A percentile compares a stretch with the other conserved stretches of the same genome.
Evolutionary conservation across 2,329 filamentous ascomycete genomes (phyloP).

Genomic region (Exophiala dermatitidis): DNA sequence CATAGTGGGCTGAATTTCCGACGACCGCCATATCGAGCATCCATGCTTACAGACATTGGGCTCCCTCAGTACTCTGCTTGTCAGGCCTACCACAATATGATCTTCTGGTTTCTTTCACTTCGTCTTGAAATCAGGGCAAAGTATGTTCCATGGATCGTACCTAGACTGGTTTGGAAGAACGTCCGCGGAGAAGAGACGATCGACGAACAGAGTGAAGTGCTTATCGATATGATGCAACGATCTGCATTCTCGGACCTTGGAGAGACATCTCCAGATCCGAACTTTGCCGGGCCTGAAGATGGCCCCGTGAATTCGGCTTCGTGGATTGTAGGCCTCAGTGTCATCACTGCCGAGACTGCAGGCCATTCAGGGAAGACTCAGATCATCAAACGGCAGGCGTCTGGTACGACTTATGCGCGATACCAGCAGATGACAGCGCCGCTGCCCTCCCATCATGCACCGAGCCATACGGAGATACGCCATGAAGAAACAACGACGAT

Average conservation of each 20-base stretch:
- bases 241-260: constrained; percentile 79
- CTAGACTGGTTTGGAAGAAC: constrained; percentile 71
- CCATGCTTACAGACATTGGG: constrained; percentile 55
- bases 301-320: constrained; percentile 41
- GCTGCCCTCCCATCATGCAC: constrained; percentile 41
- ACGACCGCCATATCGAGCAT: constrained; percentile 28
- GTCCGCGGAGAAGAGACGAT: constrained; percentile 64
- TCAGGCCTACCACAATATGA: constrained; percentile 87
- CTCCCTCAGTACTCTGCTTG: constrained; percentile 90
- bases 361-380: constrained; percentile 43
- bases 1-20: constrained; percentile 22
- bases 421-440: constrained; percentile 43
- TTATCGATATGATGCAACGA: constrained; percentile 89
- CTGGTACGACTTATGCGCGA: constrained; percentile 44
- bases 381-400: constrained; percentile 46
- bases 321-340: constrained; percentile 47
- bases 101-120: constrained; percentile 92
- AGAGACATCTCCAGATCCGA: constrained; percentile 45
- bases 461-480: constrained; percentile 35
- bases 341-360: constrained; percentile 45
- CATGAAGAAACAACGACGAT: constrained; percentile 31
- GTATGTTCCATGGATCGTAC: constrained; percentile 84
- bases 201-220: constrained; percentile 89
- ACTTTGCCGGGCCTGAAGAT: constrained; percentile 35
- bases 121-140: constrained; percentile 75